Evolutionary conservation across 1,284 basidiomycete species (phyloP), one percentile per base, ranked within the genome.

Genomic region (Ceratobasidium sp.): DNA sequence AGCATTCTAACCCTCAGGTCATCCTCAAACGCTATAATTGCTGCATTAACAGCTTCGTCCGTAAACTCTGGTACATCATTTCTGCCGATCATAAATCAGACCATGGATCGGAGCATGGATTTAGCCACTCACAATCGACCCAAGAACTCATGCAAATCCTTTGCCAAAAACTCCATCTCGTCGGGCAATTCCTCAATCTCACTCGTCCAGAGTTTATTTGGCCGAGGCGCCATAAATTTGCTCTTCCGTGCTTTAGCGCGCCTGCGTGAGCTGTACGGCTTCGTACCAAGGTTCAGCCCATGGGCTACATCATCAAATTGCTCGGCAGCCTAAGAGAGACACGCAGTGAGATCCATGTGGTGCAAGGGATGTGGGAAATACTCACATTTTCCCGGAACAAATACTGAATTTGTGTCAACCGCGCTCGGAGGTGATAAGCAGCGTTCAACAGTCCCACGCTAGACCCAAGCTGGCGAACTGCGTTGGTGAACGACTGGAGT

Each of bases 11-110:
- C 91, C 86, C 89, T 90, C 67, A 93, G 84, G 82, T 94, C 92
- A 0, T 88, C 89, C 82, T 92, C 90, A 69, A 93, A 91, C 6
- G 90, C 88, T 74, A 87, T 81, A 70, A 93, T 91, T 1, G 91
- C 91, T 0, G 89, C 86, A 82, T 93, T 92, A 46, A 93, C 89
- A 7, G 89, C 90, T 80, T 93, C 91, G 75, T 93, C 80, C n/a
- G 62, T 78, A 64, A 81, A 81, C 50, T 80, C 91, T 52, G 88
- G 79, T 23, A 80, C 57, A 40, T 78, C 46, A 26, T 67, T 76
- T 13, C 76, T 77, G 13, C 40, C 38, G 54, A 10, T 10, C n/a
- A 12, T 44, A 12, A 20, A 10, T 40, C 12, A 42, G 46, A 20
- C 57, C 40, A 38, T 44, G 46, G 38, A 40, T 73, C 17, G 59